Conservation (phyloP, 1,284 basidiomycete species). For the Cryptococcus sp. region DNA sequence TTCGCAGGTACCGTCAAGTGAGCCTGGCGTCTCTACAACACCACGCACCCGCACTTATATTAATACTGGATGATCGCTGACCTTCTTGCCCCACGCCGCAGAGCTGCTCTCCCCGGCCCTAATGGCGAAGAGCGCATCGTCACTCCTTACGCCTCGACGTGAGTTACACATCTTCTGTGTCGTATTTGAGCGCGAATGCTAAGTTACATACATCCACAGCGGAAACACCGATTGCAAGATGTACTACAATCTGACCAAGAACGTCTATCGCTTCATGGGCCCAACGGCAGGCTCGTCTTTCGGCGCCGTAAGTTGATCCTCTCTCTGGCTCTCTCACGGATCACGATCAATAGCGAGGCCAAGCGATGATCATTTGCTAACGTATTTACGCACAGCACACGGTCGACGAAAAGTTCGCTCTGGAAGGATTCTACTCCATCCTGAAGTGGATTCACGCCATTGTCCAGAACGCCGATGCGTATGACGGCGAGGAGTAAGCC, state of each 20-base stretch:
- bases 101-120: constrained; percentile 36
- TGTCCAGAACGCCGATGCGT: constrained; percentile 48
- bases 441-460: constrained; percentile 50
- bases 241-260: constrained; percentile 50
- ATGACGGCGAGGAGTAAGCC: constrained; percentile 40
- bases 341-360: background rate
- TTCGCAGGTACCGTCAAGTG: constrained; percentile 51
- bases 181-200: background rate
- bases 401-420: constrained; percentile 45
- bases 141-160: constrained; percentile 41
- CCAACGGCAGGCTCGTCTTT: constrained; percentile 10
- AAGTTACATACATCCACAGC: constrained; percentile 1
- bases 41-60: too few species aligned
- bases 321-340: too few species aligned
- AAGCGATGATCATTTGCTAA: background rate
- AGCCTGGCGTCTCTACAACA: constrained; percentile 1
- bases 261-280: constrained; percentile 50
- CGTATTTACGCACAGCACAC: constrained; percentile 37
- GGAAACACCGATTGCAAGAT: constrained; percentile 48
- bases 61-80: background rate
- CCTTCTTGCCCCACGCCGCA: constrained; percentile 4
- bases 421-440: constrained; percentile 41
- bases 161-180: constrained; percentile 8
- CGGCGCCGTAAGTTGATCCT: constrained; percentile 34
- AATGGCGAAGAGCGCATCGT: constrained; percentile 43